phyloP scores from a whole-genome alignment of 805 yeast species.

The Zygosaccharomyces pseudorouxii region DNA sequence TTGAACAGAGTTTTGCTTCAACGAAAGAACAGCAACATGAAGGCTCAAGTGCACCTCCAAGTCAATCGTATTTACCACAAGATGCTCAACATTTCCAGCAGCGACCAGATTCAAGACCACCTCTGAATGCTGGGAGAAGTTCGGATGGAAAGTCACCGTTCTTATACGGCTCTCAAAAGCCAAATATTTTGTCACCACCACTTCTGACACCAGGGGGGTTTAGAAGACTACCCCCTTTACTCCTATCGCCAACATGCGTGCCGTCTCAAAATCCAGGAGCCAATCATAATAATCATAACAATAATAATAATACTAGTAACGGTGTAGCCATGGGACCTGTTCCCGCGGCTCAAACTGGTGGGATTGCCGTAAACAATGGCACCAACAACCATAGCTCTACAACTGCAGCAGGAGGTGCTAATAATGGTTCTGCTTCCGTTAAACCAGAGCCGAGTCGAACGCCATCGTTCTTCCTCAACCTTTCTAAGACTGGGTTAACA shows the following conservation, averaged over 20 bases:
- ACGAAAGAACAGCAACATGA: slow-evolving; percentile 26
- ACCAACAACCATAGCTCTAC: neutral
- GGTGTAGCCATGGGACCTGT: neutral
- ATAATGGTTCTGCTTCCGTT: neutral
- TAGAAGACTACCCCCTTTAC: slow-evolving; percentile 46
- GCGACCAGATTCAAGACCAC: slow-evolving; percentile 3
- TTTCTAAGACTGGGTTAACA: slow-evolving; percentile 54
- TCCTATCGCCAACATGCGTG: slow-evolving; percentile 18
- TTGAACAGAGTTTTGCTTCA: slow-evolving; percentile 88
- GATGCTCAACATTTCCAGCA: neutral
- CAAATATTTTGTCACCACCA: slow-evolving; percentile 38
- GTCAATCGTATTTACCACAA: neutral
- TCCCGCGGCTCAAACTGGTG: neutral
- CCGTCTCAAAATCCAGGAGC: slow-evolving; percentile 6
- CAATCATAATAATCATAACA: neutral
- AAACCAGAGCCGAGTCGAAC: slow-evolving; percentile 8
- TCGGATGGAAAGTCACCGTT: slow-evolving; percentile 8
- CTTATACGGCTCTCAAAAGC: slow-evolving; percentile 16
- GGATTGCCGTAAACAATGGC: neutral
- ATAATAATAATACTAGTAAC: neutral
- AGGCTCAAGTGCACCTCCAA: neutral
- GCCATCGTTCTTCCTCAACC: slow-evolving; percentile 22
- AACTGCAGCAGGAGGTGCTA: neutral
- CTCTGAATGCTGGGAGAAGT: slow-evolving; percentile 4
- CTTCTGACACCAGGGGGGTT: slow-evolving; percentile 55